Percentiles rank a stretch among this genome's conserved stretches.
These are phyloP conservation scores for Crithidia sp. DNA, from an alignment of 208 protist species.

Conservation along the genomic window DNA sequence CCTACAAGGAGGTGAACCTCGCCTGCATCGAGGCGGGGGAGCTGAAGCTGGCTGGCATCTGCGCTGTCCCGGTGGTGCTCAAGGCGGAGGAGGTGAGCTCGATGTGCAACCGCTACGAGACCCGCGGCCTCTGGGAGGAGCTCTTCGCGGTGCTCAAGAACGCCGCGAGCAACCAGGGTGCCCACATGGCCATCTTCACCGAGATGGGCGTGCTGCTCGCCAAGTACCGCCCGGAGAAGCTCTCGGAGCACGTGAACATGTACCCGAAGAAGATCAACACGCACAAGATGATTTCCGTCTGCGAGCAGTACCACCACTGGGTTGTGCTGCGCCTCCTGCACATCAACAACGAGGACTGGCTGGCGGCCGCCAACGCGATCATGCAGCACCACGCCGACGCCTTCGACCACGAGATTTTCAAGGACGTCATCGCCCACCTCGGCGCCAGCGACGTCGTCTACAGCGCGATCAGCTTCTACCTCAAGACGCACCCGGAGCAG, in stretches of 20 bases:
- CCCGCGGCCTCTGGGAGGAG: conserved; percentile 94
- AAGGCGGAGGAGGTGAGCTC: conserved; percentile 97
- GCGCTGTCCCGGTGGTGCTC: conserved; percentile 98
- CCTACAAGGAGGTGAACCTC: conserved; percentile 97
- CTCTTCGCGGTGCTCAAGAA: conserved; percentile 96
- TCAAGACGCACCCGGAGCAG: conserved; percentile 91
- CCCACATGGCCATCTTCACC: conserved; percentile 99
- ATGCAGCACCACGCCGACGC: conserved; percentile 97
- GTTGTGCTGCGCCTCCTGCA: conserved; percentile 96
- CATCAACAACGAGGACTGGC: conserved; percentile 98
- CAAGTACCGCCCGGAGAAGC: conserved; percentile 99
- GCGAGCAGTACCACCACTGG: conserved; percentile 97
- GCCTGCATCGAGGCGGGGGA: conserved; percentile 98
- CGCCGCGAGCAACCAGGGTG: conserved; percentile 94
- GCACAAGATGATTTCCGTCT: conserved; percentile 96
- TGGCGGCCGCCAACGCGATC: conserved; percentile 98
- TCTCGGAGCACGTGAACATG: conserved; percentile 99
- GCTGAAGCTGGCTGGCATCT: conserved; percentile 98
- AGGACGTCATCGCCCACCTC: conserved; percentile 96
- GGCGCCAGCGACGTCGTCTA: conserved; percentile 98
- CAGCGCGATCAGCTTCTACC: conserved; percentile 97
- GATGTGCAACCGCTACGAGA: conserved; percentile 93
- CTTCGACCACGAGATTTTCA: conserved; percentile 98
- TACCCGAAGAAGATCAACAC: conserved; percentile 97
- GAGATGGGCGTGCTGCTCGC: conserved; percentile 99